Base-by-base conservation (phyloP, 2,329 filamentous ascomycete species). In the Curvularia verruculosa region DNA sequence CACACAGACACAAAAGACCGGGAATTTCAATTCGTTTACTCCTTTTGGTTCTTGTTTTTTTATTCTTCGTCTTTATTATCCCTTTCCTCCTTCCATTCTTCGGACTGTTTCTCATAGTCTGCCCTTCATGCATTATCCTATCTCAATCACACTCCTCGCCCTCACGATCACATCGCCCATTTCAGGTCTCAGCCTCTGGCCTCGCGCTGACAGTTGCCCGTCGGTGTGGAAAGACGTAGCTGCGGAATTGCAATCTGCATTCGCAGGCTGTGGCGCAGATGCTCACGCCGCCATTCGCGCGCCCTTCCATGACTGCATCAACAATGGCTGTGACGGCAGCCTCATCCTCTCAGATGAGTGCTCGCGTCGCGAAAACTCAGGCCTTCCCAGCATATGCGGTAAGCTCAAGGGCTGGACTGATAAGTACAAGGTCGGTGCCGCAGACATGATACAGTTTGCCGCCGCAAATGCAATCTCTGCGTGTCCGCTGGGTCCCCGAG, bases 341-440 rank as follows among this genome's bases (percentile, higher is more conserved):
- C 57, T 72, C 10, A 65, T 71, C 29, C 54, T 71, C 10, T 59
- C 59, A 3, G 61, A 61, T 18, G 70, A 72, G 50, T 74, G 68
- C 52, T 57, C 61, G 21, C 68, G 76, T 9, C n/a, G 62, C 0
- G 73, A 77, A 39, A 76, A 85, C 62, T 64, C 59, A 3, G 82
- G 81, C 0, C 72, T 85, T 2, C 59, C 71, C 45, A 69, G 69
- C 2, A 80, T 81, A 31, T 77, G 75, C n/a, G 58, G 61, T 3
- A 73, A 75, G 49, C 70, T 80, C 1, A 64, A 68, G 36, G 54
- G 60, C 6, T 76, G 79, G 73, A 76, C 75, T 36, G 64, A 64
- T 18, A 73, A 78, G 48, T 81, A 78, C 58, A 69, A 64, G 26
- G 69, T 71, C 49, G 62, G 65, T 24, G 61, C 60, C 1, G 69